Evolutionary conservation across 164 flowering plant genomes (phyloP), one percentile per base, ranked within the genome.

Genomic region (Kalanchoe fedtschenkoi): DNA sequence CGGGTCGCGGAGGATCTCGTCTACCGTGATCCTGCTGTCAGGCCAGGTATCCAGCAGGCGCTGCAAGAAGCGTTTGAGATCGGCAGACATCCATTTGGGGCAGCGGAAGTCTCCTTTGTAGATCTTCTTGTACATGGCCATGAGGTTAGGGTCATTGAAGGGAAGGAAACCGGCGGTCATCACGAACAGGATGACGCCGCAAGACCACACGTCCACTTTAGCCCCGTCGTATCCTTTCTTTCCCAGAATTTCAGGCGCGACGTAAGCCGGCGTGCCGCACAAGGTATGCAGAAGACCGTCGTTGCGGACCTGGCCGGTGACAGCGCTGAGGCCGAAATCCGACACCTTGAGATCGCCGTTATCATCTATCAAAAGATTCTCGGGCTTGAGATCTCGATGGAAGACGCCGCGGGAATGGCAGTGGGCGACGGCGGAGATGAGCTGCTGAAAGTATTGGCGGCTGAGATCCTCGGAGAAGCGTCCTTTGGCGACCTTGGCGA

Each of bases 251-350:
- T 86, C 91, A 6, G 91, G 91, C 0, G 91, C 88, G 15, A 85
- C 86, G 65, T 86, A 83, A 14, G 91, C 88, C 1, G 88, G 88
- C 0, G 91, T 81, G 1, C 91, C 88, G 61, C 89, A 86, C 4
- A 86, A 74, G 1, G 89, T 82, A 62, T 80, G 87, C 58, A 87
- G 62, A 14, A 81, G 65, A 7, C 83, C 84, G 58, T 79, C 84
- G 61, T 38, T 29, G 3, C 78, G 78, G 43, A 77, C 60, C 73
- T 81, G 88, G n/a, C 78, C 81, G 7, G 70, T 64, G 5, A 81
- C 68, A 14, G 89, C 84, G 63, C 86, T 76, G 63, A 84, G 77
- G 0, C 89, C 93, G 62, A 87, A 87, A 70, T 87, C 89, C 1
- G 88, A 76, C 11, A 87, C 83, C 59, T 86, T 86, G 28, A 86